A percentile compares a stretch with the other conserved stretches of the same genome.
Evolutionary conservation across 164 flowering plant genomes (phyloP).

Genomic region (Liriodendron chinense): DNA sequence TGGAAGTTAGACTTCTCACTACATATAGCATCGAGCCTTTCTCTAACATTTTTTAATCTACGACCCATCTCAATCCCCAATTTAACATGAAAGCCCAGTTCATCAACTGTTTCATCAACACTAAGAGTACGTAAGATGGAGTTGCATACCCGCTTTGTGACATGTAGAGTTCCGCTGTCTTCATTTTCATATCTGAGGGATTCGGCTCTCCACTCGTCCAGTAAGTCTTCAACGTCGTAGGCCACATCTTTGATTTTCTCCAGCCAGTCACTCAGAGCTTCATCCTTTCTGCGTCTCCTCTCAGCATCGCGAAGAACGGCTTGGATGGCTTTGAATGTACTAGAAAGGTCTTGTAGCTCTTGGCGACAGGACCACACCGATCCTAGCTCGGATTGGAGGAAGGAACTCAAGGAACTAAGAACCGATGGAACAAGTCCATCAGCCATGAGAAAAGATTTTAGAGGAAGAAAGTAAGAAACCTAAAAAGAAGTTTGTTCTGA

Average conservation of each 20-base stretch:
- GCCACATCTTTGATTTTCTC: not conserved
- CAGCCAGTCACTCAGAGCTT: not conserved
- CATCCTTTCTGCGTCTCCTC: not conserved
- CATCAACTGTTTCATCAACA: not conserved
- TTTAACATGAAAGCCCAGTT: too few species aligned
- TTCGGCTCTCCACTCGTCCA: not conserved
- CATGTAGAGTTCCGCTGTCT: not conserved
- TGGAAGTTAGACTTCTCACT: not conserved
- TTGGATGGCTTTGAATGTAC: slow-evolving; percentile 1
- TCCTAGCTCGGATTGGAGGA: not conserved
- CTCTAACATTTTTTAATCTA: not conserved
- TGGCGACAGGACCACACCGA: not conserved
- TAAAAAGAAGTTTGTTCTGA: not conserved
- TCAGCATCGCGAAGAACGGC: slow-evolving; percentile 2
- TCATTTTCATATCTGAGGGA: not conserved
- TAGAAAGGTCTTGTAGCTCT: slow-evolving; percentile 15
- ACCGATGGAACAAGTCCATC: too few species aligned
- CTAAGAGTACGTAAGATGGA: not conserved
- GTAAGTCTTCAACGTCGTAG: slow-evolving; percentile 3
- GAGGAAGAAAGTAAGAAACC: too few species aligned
- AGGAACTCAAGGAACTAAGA: too few species aligned
- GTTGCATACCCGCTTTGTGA: not conserved
- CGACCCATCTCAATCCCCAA: not conserved
- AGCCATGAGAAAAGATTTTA: too few species aligned
- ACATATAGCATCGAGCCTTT: not conserved